These are phyloP conservation scores for Drechslerella stenobrocha DNA, from an alignment of 2,329 filamentous ascomycete species.

Conservation along the genomic window DNA sequence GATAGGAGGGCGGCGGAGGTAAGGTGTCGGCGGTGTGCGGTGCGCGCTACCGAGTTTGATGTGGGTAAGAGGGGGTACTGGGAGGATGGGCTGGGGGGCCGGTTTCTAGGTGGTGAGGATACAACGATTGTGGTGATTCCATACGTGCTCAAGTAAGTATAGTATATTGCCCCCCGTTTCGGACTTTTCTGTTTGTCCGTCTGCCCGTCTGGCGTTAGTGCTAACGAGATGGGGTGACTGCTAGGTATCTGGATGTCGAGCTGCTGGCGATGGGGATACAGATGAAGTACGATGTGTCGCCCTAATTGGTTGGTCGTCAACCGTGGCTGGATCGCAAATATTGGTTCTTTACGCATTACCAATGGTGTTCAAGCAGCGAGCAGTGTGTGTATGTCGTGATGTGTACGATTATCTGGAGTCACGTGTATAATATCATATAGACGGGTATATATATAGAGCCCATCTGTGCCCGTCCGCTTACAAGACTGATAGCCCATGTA, in stretches of 20 bases:
- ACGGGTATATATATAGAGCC: no score
- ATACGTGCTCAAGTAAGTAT: slow-evolving; percentile 74
- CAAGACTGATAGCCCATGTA: no score
- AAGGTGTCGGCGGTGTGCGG: slow-evolving; percentile 77
- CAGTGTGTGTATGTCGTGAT: no score
- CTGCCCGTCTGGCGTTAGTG: not conserved
- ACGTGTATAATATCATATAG: no score
- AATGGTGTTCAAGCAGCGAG: not conserved
- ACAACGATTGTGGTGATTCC: slow-evolving; percentile 91
- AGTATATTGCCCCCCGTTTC: no score
- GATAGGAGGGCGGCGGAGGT: slow-evolving; percentile 70
- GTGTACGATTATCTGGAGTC: no score
- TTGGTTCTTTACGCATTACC: no score
- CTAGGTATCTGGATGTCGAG: slow-evolving; percentile 77
- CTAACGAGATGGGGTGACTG: not conserved
- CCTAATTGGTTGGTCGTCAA: slow-evolving; percentile 14
- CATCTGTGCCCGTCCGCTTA: no score
- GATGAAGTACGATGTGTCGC: slow-evolving; percentile 79
- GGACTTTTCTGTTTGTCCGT: not conserved
- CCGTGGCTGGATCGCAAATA: slow-evolving; percentile 5
- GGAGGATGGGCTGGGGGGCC: slow-evolving; percentile 84
- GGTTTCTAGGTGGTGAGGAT: slow-evolving; percentile 85
- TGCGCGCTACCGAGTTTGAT: slow-evolving; percentile 63
- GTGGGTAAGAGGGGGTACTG: slow-evolving; percentile 74
- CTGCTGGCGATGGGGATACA: slow-evolving; percentile 94